These are phyloP conservation scores for Oryza rufipogon DNA, from an alignment of 176 grass and related monocot genomes.

Conservation along the genomic window DNA sequence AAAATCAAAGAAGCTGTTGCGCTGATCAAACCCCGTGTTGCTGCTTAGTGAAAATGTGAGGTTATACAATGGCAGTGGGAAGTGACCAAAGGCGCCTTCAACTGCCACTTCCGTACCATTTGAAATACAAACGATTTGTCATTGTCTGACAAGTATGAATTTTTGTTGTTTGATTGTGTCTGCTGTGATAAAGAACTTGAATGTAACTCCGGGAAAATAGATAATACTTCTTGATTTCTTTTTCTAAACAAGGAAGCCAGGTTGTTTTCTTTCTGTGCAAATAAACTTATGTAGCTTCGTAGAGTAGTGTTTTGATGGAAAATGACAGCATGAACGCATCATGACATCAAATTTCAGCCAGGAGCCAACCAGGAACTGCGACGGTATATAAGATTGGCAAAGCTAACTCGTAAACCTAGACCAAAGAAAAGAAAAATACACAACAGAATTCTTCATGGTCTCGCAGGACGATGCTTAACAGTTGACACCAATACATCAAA, in stretches of 20 bases:
- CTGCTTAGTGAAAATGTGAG: constrained; percentile 34
- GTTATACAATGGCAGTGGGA: not conserved
- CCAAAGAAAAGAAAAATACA: not conserved
- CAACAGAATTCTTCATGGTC: not conserved
- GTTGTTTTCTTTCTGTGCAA: not conserved
- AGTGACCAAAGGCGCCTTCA: constrained; percentile 9
- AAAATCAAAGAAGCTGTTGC: constrained; percentile 64
- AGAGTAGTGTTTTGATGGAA: not conserved
- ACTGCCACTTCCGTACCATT: not conserved
- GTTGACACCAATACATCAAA: not conserved
- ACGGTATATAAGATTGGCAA: not conserved
- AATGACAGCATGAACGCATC: not conserved
- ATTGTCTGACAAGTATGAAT: not conserved
- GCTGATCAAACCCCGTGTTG: constrained; percentile 53
- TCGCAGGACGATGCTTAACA: not conserved
- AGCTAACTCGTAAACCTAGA: not conserved
- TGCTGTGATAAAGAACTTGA: not conserved
- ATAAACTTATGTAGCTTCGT: not conserved
- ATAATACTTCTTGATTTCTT: not conserved
- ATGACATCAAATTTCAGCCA: not conserved
- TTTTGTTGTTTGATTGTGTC: not conserved
- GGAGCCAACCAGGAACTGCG: not conserved
- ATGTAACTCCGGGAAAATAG: not conserved
- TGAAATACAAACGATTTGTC: not conserved
- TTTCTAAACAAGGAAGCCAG: not conserved